Percentiles rank a stretch among this genome's conserved stretches.
Evolutionary conservation across 2,329 filamentous ascomycete genomes (phyloP).

Genomic region (Xylaria polymorpha): DNA sequence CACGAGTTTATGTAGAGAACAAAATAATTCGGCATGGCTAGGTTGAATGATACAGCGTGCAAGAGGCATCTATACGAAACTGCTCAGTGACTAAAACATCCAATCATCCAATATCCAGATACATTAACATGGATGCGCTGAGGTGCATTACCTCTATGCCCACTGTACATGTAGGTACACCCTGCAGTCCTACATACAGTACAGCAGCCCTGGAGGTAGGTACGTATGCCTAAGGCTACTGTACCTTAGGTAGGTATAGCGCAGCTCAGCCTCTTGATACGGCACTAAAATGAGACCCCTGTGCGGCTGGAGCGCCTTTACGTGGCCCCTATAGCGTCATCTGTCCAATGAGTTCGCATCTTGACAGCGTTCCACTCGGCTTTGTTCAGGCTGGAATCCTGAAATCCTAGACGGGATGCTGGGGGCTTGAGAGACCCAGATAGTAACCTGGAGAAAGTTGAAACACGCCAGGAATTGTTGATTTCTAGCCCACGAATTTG

Average conservation of each 20-base stretch:
- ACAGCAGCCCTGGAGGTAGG: background rate
- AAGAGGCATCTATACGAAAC: background rate
- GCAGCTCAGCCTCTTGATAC: slow-evolving; percentile 28
- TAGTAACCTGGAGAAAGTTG: slow-evolving; percentile 36
- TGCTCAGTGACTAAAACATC: background rate
- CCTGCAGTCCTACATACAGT: slow-evolving; percentile 6
- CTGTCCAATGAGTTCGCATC: slow-evolving; percentile 32
- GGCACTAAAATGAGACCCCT: slow-evolving; percentile 24
- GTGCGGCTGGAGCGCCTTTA: slow-evolving; percentile 19
- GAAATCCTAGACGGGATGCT: slow-evolving; percentile 11
- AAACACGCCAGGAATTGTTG: slow-evolving; percentile 37
- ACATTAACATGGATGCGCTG: background rate
- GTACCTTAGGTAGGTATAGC: background rate
- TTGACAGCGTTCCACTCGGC: slow-evolving; percentile 29
- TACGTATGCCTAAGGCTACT: slow-evolving; percentile 5
- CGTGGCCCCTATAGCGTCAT: slow-evolving; percentile 35
- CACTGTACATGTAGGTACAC: background rate
- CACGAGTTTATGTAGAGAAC: slow-evolving; percentile 16
- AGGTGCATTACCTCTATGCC: background rate
- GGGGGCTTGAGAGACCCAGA: slow-evolving; percentile 1
- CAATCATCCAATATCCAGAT: background rate
- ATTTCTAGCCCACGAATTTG: slow-evolving; percentile 24
- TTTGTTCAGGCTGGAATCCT: slow-evolving; percentile 30
- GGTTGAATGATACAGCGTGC: background rate
- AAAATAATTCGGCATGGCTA: background rate